These are phyloP conservation scores for Xylaria hypoxylon DNA, from an alignment of 2,329 filamentous ascomycete species.

Conservation along the genomic window DNA sequence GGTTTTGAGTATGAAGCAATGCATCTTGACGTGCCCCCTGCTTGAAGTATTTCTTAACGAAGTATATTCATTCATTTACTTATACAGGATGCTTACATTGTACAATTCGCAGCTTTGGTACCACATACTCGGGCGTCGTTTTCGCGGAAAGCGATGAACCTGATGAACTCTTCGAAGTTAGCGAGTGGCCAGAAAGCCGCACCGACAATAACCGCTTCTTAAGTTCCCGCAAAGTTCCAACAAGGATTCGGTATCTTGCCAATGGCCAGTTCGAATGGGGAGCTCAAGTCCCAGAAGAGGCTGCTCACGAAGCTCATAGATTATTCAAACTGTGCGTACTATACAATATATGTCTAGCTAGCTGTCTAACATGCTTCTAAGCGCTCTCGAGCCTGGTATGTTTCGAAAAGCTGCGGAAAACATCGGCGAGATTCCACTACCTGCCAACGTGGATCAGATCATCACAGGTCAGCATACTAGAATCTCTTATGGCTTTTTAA, in stretches of 20 bases:
- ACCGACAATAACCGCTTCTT: constrained; percentile 19
- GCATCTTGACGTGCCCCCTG: background rate
- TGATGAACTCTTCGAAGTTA: constrained; percentile 57
- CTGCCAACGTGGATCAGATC: constrained; percentile 54
- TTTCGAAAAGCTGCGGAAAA: constrained; percentile 15
- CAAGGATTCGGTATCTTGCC: constrained; percentile 58
- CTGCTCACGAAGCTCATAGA: constrained; percentile 34
- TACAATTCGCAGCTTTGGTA: constrained; percentile 57
- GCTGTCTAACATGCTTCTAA: constrained; percentile 10
- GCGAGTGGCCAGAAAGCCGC: constrained; percentile 59
- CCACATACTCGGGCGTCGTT: constrained; percentile 67
- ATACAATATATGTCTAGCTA: background rate
- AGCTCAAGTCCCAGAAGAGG: constrained; percentile 59
- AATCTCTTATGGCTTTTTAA: background rate
- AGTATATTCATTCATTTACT: no score
- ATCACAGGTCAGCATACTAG: constrained; percentile 48
- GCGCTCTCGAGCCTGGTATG: constrained; percentile 31
- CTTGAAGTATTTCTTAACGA: background rate
- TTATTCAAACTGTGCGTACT: constrained; percentile 31
- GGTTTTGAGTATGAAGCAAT: constrained; percentile 20
- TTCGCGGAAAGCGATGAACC: constrained; percentile 60
- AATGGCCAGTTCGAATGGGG: constrained; percentile 61
- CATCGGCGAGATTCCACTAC: constrained; percentile 35
- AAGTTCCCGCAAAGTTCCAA: constrained; percentile 62
- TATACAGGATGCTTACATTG: background rate